Evolutionary conservation across 371 early-diverging fungal genomes (phyloP), one percentile per base, ranked within the genome.

Genomic region (Mucor mucedo): DNA sequence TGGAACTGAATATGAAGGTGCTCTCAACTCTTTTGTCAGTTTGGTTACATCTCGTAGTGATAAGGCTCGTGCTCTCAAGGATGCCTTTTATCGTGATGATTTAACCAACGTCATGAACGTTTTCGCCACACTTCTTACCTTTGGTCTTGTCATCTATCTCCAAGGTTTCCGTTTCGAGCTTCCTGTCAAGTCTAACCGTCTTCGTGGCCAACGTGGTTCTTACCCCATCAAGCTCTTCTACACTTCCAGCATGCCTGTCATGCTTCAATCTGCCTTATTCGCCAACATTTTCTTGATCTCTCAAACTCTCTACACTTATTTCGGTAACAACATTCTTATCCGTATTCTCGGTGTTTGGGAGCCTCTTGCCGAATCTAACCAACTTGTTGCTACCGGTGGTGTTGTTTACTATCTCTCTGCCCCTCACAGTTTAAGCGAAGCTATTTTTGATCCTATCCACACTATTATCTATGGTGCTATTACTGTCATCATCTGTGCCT

Each of bases 211-310:
- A 77, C 93, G 93, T 69, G 97, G 95, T 29, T 88, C 92, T 59
- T 99, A 95, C 86, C 99, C 99, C 53, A 89, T 99, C 88, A 99
- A 99, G 87, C 85, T 99, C 56, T 98, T 99, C 79, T 99, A 99
- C 86, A 98, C 99, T 48, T 97, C 99, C 72, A 99, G 96, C 86
- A 99, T 98, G 96, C 99, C 99, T 57, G 95, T 99, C 72, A 98
- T 99, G 95, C 89, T 99, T 63, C 99, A 99, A 83, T 97, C 98
- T 40, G 95, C 99, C 53, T 86, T 99, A 65, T 91, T 94, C 49
- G 94, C 98, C 72, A 94, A 98, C 77, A 83, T 97, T 67, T 98
- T 94, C 80, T 90, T 98, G 82, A 87, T 98, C 73, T 98, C 99
- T 16, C 98, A 98, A 84, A 86, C 98, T 77, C 87, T 99, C 50